A percentile compares a stretch with the other conserved stretches of the same genome.
phyloP scores from a whole-genome alignment of 345 rosid genomes.

The Aquilaria malaccensis region DNA sequence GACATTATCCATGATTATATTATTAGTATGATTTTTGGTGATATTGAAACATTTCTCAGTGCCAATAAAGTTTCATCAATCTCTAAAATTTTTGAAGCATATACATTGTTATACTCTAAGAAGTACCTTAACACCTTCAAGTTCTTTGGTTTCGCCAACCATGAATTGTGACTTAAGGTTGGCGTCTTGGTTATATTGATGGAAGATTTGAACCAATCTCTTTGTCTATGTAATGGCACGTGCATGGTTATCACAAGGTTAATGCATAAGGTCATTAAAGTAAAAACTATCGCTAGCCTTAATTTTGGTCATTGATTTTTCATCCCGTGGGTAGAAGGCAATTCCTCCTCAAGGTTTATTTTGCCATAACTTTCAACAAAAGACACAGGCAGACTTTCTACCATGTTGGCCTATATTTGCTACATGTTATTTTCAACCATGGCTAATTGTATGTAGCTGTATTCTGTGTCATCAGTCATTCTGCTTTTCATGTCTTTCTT shows the following conservation, averaged over 20 bases:
- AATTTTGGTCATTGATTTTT: neutral
- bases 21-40: neutral
- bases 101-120: neutral
- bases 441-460: neutral
- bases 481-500: too few relatives aligned
- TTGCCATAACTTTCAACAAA: neutral
- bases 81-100: neutral
- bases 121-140: neutral
- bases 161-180: neutral
- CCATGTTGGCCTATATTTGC: neutral
- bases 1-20: neutral
- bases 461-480: neutral
- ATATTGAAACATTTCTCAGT: neutral
- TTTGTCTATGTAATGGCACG: neutral
- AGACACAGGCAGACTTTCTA: neutral
- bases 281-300: neutral
- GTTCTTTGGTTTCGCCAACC: neutral
- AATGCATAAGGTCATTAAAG: neutral
- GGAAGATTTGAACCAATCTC: neutral
- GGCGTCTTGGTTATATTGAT: neutral
- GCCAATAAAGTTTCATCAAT: too few relatives aligned
- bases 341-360: neutral
- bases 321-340: too few relatives aligned
- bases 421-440: neutral
- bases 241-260: neutral